Evolutionary conservation across 768 basidiomycete genomes (phyloP), one percentile per base, ranked within the genome.

Genomic region (Clitopilus hobsonii): DNA sequence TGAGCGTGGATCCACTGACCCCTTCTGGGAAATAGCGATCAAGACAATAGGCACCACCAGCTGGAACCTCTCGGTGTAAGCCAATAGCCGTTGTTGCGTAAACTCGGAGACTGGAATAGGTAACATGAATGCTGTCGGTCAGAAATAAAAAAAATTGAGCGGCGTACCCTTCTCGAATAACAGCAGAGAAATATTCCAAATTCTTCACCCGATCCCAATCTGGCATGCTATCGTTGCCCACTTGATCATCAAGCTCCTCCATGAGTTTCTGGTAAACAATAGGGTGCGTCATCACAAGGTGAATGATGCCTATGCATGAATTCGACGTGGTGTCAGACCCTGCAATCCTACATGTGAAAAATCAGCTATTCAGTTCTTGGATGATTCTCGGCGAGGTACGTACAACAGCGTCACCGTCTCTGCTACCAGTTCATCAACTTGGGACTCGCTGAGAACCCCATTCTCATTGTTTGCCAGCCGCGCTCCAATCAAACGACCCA

Each of bases 71-170:
- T 22, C 74, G 61, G 20, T 67, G 71, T 1, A 74, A 61, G 3
- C 72, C 74, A 24, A 74, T 69, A 2, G 71, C 71, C 18, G 67
- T 69, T 22, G 71, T 71, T 7, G 69, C 70, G 55, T 70, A 67
- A 23, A 69, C 57, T 0, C 73, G 63, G 24, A 75, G 62, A 0
- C 69, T 68, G 29, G 13, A 24, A 29, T n/a, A n/a, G n/a, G n/a
- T n/a, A n/a, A n/a, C n/a, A n/a, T n/a, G n/a, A n/a, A n/a, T n/a
- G n/a, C n/a, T n/a, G n/a, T n/a, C n/a, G n/a, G n/a, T n/a, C n/a
- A n/a, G n/a, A 20, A n/a, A 52, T 53, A 27, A 49, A 23, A 28
- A 28, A 11, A n/a, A 22, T 23, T 24, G 41, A 22, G 28, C 27
- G 36, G 36, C 20, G 38, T 49, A 66, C 64, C 66, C 67, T 57